Evolutionary conservation across 2,329 filamentous ascomycete species (phyloP).

Genomic region (Aureobasidium leucospermi): DNA sequence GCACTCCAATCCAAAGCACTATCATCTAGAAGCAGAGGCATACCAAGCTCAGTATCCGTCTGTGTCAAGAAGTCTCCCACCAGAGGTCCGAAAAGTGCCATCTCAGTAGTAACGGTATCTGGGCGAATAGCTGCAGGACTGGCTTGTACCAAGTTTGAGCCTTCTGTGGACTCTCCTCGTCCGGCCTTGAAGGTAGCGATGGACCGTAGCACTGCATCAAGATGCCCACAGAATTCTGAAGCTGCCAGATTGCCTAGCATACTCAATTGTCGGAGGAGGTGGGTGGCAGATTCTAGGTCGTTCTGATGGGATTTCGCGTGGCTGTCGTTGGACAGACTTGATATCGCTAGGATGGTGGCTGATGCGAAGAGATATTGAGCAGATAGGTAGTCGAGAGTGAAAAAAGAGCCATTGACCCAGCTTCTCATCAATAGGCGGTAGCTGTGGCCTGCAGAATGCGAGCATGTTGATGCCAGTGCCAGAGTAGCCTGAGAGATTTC

Average conservation of each 20-base stretch:
- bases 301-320: conserved; percentile 32
- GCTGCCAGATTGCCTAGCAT: conserved; percentile 37
- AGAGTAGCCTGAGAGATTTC: conserved; percentile 14
- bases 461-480: conserved; percentile 30
- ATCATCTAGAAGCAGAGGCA: conserved; percentile 9
- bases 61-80: conserved; percentile 13
- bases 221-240: conserved; percentile 35
- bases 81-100: conserved; percentile 8
- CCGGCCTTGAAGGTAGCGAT: neutral
- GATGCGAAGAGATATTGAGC: conserved; percentile 43
- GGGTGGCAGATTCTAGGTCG: conserved; percentile 33
- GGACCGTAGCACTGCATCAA: conserved; percentile 26
- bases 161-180: neutral
- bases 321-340: conserved; percentile 31
- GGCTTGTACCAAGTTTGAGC: neutral
- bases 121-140: neutral
- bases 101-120: conserved; percentile 6
- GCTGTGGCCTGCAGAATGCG: conserved; percentile 40
- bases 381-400: conserved; percentile 42
- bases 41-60: conserved; percentile 10
- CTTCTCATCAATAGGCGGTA: conserved; percentile 35
- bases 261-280: conserved; percentile 34
- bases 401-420: conserved; percentile 42
- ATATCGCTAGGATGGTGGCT: conserved; percentile 38
- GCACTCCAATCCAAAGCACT: conserved; percentile 9